phyloP scores from a whole-genome alignment of 2,329 filamentous ascomycete species.

The Blastomyces parvus region DNA sequence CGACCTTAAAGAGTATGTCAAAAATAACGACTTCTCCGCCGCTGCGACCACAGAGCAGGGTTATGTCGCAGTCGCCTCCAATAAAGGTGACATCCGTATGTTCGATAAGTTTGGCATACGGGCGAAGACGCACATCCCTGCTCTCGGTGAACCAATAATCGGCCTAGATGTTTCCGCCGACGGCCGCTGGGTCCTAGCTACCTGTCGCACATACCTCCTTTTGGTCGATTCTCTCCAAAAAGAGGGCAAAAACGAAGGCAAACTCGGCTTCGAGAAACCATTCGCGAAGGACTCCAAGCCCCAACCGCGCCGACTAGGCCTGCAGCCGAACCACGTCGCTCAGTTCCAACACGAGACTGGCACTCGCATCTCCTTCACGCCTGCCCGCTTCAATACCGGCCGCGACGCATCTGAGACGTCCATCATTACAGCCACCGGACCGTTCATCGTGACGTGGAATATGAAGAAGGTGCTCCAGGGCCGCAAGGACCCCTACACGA shows the following conservation, averaged over 20 bases:
- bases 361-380: slow-evolving; percentile 74
- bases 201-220: slow-evolving; percentile 86
- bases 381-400: slow-evolving; percentile 88
- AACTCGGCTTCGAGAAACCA: slow-evolving; percentile 90
- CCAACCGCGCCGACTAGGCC: slow-evolving; percentile 76
- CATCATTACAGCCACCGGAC: slow-evolving; percentile 92
- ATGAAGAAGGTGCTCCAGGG: slow-evolving; percentile 79
- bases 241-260: slow-evolving; percentile 89
- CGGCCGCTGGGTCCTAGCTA: slow-evolving; percentile 89
- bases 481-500: slow-evolving; percentile 80
- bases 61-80: slow-evolving; percentile 91
- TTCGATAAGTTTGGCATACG: slow-evolving; percentile 96
- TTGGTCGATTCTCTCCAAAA: slow-evolving; percentile 88
- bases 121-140: slow-evolving; percentile 93
- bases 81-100: slow-evolving; percentile 93
- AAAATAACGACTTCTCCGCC: slow-evolving; percentile 95
- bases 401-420: slow-evolving; percentile 74
- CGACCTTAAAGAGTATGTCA: slow-evolving; percentile 88
- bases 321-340: slow-evolving; percentile 85
- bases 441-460: slow-evolving; percentile 95
- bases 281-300: slow-evolving; percentile 92
- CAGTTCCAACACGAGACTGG: slow-evolving; percentile 97
- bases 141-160: slow-evolving; percentile 87
- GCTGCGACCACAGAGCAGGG: slow-evolving; percentile 92
- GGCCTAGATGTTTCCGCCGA: slow-evolving; percentile 93